phyloP scores from a whole-genome alignment of 805 yeast species.

The Ogataea nitratoaversa region DNA sequence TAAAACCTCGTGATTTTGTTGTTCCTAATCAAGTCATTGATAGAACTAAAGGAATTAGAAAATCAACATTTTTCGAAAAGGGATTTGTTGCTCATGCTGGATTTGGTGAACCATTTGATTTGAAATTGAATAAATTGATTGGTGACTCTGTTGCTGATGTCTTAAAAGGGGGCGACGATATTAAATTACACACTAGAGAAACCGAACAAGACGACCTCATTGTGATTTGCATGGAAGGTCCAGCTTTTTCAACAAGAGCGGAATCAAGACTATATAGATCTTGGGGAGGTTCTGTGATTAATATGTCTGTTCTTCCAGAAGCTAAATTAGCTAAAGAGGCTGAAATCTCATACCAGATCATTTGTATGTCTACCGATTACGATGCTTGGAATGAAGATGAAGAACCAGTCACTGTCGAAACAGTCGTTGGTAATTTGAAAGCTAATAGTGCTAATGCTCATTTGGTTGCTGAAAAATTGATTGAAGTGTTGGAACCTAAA shows the following conservation, averaged over 20 bases:
- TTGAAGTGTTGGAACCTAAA: slow-evolving; percentile 62
- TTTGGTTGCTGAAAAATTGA: slow-evolving; percentile 62
- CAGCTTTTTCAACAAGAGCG: slow-evolving; percentile 95
- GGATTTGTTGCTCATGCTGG: slow-evolving; percentile 98
- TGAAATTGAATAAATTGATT: slow-evolving; percentile 61
- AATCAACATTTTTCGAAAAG: slow-evolving; percentile 80
- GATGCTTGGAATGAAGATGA: slow-evolving; percentile 97
- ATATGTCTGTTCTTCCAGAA: slow-evolving; percentile 98
- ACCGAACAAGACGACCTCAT: slow-evolving; percentile 70
- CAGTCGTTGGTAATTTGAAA: slow-evolving; percentile 84
- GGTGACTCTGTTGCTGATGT: slow-evolving; percentile 50
- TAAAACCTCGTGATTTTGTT: slow-evolving; percentile 94
- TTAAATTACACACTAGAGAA: slow-evolving; percentile 61
- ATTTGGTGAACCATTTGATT: slow-evolving; percentile 95
- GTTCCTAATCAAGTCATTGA: slow-evolving; percentile 94
- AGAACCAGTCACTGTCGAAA: slow-evolving; percentile 97
- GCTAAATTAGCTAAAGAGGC: slow-evolving; percentile 96
- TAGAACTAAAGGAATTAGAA: slow-evolving; percentile 92
- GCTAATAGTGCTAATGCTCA: slow-evolving; percentile 89
- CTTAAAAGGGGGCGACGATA: slow-evolving; percentile 53
- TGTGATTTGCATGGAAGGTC: slow-evolving; percentile 98
- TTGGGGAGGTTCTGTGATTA: slow-evolving; percentile 93
- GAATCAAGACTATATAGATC: slow-evolving; percentile 82
- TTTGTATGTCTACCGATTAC: slow-evolving; percentile 98
- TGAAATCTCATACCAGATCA: slow-evolving; percentile 94